phyloP scores from a whole-genome alignment of 2,329 filamentous ascomycete species.

The Sordariomycetes sp. region DNA sequence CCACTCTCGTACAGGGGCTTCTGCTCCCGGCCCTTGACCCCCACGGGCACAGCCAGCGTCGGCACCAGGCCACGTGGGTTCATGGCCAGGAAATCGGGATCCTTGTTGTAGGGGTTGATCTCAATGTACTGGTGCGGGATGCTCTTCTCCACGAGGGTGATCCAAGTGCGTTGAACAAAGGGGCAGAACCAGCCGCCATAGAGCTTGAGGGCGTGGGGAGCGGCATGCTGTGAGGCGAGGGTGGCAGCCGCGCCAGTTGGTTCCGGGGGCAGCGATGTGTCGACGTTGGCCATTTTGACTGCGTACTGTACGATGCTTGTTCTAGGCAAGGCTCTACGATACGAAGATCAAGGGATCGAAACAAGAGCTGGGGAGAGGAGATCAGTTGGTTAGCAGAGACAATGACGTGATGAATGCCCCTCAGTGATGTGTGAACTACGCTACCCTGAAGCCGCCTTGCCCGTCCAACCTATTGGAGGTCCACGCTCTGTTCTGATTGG shows the following conservation, averaged over 20 bases:
- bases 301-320: too few species aligned
- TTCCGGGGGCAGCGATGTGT: conserved; percentile 36
- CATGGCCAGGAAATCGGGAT: conserved; percentile 54
- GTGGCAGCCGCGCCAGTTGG: conserved; percentile 39
- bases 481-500: too few species aligned
- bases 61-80: conserved; percentile 72
- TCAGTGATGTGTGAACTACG: too few species aligned
- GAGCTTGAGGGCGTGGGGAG: conserved; percentile 48
- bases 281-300: conserved; percentile 31
- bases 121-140: conserved; percentile 69
- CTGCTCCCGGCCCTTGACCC: conserved; percentile 16
- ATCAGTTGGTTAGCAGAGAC: background rate
- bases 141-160: conserved; percentile 62
- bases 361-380: background rate
- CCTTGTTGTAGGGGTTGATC: conserved; percentile 72
- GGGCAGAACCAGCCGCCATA: conserved; percentile 71
- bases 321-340: too few species aligned
- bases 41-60: conserved; percentile 45
- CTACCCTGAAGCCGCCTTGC: too few species aligned
- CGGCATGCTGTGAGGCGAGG: conserved; percentile 34
- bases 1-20: conserved; percentile 65
- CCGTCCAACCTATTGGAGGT: too few species aligned
- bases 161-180: conserved; percentile 63
- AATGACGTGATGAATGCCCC: conserved; percentile 1
- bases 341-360: background rate